Base-by-base conservation (phyloP, 2,329 filamentous ascomycete species). In the Xylariaceae sp. region DNA sequence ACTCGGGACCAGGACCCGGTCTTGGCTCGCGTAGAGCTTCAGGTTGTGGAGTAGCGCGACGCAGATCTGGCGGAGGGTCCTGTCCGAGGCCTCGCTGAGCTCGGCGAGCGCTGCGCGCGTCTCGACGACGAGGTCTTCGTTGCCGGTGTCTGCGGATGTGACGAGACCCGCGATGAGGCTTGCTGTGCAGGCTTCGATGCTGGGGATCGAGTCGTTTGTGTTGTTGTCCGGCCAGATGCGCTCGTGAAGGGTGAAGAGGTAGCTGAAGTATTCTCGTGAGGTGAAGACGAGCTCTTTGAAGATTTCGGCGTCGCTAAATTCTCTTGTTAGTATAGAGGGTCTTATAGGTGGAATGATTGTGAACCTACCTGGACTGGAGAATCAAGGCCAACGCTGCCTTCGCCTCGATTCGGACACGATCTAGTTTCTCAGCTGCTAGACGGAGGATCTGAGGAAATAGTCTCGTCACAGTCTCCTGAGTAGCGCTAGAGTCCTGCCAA, bases 401-500 rank as follows among this genome's bases (percentile, higher is more conserved):
- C 1, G 87, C 88, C 63, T 85, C 82, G 0, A 83, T 77, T 23
- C 94, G 85, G 15, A 97, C 88, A 63, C 90, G 89, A 72, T 97
- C 93, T 1, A 97, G 80, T 71, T 96, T 97, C 74, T 99, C 94
- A 0, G 89, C 84, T 1, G 91, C 87, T 11, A 97, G 80, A 1
- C 92, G 83, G 37, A 90, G 77, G 1, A 81, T 75, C 34, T 77
- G 75, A 35, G 80, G 75, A 60, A 84, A 79, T 1, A 85, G 70
- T 34, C 66, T 66, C 9, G 70, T 67, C 9, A 78, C 75, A 8
- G 65, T 59, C 23, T 64, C 56, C 2, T 63, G 57, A 15, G 66
- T 57, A 4, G 30, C n/a, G 30, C 48, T 62, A 44, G 63, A 59
- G 6, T 55, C 17, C 45, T 67, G 67, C 75, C 82, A 85, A 1